Conservation (phyloP, 1,139 yeast species). For the Debaryomyces sp. region DNA sequence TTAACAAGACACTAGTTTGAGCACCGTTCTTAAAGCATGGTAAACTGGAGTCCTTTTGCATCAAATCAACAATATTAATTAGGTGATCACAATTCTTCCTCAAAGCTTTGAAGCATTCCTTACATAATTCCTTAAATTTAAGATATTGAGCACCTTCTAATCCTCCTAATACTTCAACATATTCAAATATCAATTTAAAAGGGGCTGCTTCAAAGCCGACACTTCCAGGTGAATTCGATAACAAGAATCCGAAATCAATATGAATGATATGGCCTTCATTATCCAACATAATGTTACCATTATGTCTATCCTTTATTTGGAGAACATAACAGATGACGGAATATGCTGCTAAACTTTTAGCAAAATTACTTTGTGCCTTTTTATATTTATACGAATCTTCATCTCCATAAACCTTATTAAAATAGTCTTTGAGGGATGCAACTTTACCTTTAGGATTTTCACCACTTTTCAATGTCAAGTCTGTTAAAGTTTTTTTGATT, state of each 20-base stretch:
- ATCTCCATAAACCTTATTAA: slow-evolving; percentile 70
- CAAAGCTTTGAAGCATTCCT: slow-evolving; percentile 70
- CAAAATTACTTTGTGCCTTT: slow-evolving; percentile 81
- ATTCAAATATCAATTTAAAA: slow-evolving; percentile 85
- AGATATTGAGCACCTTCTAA: slow-evolving; percentile 57
- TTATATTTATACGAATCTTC: slow-evolving; percentile 52
- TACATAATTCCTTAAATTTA: slow-evolving; percentile 62
- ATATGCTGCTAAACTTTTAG: slow-evolving; percentile 83
- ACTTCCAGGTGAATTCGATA: slow-evolving; percentile 94
- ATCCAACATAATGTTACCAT: slow-evolving; percentile 94
- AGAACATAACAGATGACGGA: slow-evolving; percentile 85
- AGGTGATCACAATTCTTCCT: slow-evolving; percentile 74
- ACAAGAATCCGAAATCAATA: slow-evolving; percentile 91
- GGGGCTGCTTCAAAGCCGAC: slow-evolving; percentile 98
- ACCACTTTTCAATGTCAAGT: slow-evolving; percentile 65
- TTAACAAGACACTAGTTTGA: slow-evolving; percentile 73
- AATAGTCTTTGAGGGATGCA: slow-evolving; percentile 77
- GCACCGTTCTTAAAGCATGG: slow-evolving; percentile 93
- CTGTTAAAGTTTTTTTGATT: slow-evolving; percentile 86
- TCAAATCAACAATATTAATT: slow-evolving; percentile 80
- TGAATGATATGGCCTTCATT: slow-evolving; percentile 94
- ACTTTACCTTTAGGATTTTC: slow-evolving; percentile 69
- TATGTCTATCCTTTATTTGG: slow-evolving; percentile 94
- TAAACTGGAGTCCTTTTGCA: slow-evolving; percentile 86
- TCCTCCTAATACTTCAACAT: slow-evolving; percentile 87